A percentile compares a stretch with the other conserved stretches of the same genome.
Conservation (phyloP, 2,329 filamentous ascomycete species). For the Stachybotrys echinatus region DNA sequence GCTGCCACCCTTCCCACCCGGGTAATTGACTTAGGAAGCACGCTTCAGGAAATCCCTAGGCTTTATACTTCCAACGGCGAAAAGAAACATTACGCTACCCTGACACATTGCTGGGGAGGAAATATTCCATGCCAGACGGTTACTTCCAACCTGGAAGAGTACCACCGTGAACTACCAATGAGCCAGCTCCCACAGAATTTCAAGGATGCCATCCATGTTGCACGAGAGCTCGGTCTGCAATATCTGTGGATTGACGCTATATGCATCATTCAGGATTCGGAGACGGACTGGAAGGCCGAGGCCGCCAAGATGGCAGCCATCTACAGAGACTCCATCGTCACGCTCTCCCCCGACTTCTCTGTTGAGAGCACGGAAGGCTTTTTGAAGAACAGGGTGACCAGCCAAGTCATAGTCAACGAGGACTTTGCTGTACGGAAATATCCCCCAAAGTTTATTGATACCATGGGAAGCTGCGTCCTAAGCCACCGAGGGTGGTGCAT, state of each 20-base stretch:
- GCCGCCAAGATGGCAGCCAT: not conserved
- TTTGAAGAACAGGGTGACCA: not conserved
- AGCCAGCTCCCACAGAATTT: not conserved
- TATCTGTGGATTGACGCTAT: not conserved
- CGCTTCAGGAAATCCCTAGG: not conserved
- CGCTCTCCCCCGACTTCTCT: not conserved
- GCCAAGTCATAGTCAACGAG: not conserved
- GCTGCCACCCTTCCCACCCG: not conserved
- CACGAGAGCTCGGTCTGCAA: not conserved
- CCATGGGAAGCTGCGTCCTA: not conserved
- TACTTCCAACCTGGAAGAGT: not conserved
- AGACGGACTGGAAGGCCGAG: not conserved
- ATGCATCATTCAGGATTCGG: not conserved
- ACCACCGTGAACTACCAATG: not conserved
- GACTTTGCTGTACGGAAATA: not conserved
- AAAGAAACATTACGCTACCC: not conserved
- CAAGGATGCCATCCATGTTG: not conserved
- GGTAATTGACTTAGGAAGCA: not conserved
- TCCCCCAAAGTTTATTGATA: not conserved
- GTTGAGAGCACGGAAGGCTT: not conserved
- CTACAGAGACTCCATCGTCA: not conserved
- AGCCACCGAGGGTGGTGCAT: not conserved
- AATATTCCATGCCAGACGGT: not conserved
- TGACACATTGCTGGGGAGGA: not conserved
- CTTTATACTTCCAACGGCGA: not conserved